Base-by-base conservation (phyloP, 139 green algal genomes). In the Pycnococcus provasolii region DNA sequence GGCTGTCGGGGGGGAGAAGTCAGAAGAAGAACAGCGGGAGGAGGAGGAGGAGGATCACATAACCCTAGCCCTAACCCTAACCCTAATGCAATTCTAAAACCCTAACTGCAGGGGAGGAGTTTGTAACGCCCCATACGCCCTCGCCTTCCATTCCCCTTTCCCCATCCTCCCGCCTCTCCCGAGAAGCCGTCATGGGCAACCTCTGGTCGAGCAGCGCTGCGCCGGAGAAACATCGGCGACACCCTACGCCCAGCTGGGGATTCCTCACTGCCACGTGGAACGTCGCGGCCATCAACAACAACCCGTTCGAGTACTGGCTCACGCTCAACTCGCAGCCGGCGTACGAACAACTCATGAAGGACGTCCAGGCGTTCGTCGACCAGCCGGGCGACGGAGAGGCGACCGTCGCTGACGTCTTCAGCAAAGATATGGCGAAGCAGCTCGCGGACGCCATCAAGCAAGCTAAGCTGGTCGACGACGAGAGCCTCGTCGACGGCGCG, bases 221-320 rank as follows among this genome's bases (percentile, higher is more conserved):
- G 26, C 26, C 26, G 26, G 26, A 26, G 26, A 26, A 26, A 26
- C 26, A 26, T 26, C 26, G 26, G 26, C 26, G 26, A 26, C 26
- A 26, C 26, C 26, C 26, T 26, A 26, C 26, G 26, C 26, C 26
- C 26, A 26, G 26, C 26, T 26, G 48, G 48, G 48, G 11, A 54
- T 26, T 64, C 39, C 58, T 37, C n/a, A 40, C 42, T 4, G 5
- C 61, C 65, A 71, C 53, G 39, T 71, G 65, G 65, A 71, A 71
- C 52, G 54, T 71, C 3, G 65, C 65, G 11, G 52, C 65, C 9
- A 42, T 71, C 15, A 71, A 71, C n/a, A 71, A 71, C 65, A 71
- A 71, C 65, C 65, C 65, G 13, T 71, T 71, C 65, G 65, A 71
- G 44, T 71, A 71, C 65, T 63, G 26, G 15, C 45, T 71, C 43